These are phyloP conservation scores for Psilocybe mexicana DNA, from an alignment of 1,284 basidiomycete species.

Conservation along the genomic window DNA sequence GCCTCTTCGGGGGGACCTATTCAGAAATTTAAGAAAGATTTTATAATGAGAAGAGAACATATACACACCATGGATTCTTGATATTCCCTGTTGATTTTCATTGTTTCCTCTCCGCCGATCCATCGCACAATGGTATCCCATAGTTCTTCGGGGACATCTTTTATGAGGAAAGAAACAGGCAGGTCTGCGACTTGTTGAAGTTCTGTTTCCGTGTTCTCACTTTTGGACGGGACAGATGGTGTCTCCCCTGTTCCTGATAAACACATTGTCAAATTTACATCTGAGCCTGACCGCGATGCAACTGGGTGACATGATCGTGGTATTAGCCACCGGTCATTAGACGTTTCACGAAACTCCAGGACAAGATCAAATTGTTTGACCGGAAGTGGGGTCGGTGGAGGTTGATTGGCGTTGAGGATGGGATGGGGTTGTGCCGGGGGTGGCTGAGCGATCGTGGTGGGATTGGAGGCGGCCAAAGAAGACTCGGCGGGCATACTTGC, in stretches of 20 bases:
- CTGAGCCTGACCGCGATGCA: slow-evolving; percentile 36
- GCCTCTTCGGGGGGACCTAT: slow-evolving; percentile 42
- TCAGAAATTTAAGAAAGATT: not conserved
- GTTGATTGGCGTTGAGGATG: slow-evolving; percentile 17
- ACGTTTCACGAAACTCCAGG: slow-evolving; percentile 64
- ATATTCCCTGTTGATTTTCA: slow-evolving; percentile 39
- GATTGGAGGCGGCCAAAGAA: slow-evolving; percentile 6
- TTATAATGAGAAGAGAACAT: slow-evolving; percentile 3
- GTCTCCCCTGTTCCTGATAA: slow-evolving; percentile 26
- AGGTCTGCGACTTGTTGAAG: slow-evolving; percentile 1
- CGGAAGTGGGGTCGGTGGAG: slow-evolving; percentile 24
- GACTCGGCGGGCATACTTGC: slow-evolving; percentile 25
- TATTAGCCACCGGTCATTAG: slow-evolving; percentile 61
- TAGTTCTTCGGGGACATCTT: slow-evolving; percentile 42
- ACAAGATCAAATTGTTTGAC: slow-evolving; percentile 64
- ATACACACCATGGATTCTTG: slow-evolving; percentile 42
- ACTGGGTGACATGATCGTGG: slow-evolving; percentile 56
- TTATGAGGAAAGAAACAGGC: slow-evolving; percentile 46
- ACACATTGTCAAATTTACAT: slow-evolving; percentile 42
- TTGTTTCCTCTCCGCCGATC: slow-evolving; percentile 53
- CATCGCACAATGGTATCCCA: slow-evolving; percentile 59
- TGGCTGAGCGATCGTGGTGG: slow-evolving; percentile 12
- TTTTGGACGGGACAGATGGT: not conserved
- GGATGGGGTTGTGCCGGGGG: slow-evolving; percentile 15
- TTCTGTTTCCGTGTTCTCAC: not conserved